Evolutionary conservation across 2,329 filamentous ascomycete species (phyloP), one percentile per base, ranked within the genome.

Genomic region (Ceratocystis lukuohia): DNA sequence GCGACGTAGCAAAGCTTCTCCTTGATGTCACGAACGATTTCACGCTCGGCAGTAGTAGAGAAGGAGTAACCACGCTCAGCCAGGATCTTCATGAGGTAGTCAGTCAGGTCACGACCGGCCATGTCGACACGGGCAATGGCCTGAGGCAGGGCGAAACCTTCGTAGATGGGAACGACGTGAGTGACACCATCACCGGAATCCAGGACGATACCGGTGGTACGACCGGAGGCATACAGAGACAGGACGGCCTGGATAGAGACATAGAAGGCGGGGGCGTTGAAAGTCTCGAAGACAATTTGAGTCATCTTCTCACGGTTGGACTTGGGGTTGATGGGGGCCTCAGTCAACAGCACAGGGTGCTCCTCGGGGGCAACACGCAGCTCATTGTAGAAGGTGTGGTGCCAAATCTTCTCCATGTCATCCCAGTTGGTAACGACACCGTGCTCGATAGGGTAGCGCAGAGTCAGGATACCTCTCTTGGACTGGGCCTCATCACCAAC

Each of bases 251-350:
- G 93, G 80, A 99, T 99, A 76, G 94, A 97, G 84, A 99, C 94
- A 86, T 99, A 99, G 88, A 99, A 97, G 74, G 94, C 94, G 74
- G 94, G 94, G 75, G 94, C 93, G 84, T 99, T 97, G 88, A 99
- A 99, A 75, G 94, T 99, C 88, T 99, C 94, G 84, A 99, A 99
- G 79, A 99, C 92, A 73, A 99, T 99, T 84, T 99, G 94, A 74
- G 94, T 97, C 94, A 99, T 99, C 91, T 99, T 99, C 87, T 99
- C 94, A 88, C 94, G 90, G 87, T 99, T 99, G 84, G 90, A 96
- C 87, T 97, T 97, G 80, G 94, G 94, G 88, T 99, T 99, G 88
- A 99, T 97, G 74, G 94, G 94, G 75, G 94, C 94, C 85, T 99
- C 94, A 74, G 94, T 99, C 80, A 99, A 86, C 77, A 99, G 87